Conservation (phyloP, 23 red algal genomes). For the Gracilariopsis chorda region DNA sequence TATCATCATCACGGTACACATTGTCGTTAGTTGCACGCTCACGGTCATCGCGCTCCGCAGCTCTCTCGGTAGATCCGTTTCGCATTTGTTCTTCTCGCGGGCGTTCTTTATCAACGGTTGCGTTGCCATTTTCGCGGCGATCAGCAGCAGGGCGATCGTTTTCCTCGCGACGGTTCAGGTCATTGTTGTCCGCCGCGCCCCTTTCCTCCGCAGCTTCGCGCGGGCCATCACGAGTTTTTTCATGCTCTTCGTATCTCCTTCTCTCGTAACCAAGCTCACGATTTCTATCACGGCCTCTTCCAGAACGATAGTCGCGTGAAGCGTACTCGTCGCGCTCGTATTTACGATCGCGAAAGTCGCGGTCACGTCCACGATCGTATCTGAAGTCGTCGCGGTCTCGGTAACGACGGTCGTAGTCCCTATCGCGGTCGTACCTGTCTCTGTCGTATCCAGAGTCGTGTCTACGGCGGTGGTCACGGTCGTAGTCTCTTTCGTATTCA, state of each 20-base stretch:
- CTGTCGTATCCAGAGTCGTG: constrained; percentile 16
- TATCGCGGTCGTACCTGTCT: constrained; percentile 31
- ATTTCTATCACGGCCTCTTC: constrained; percentile 30
- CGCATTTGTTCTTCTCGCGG: neutral
- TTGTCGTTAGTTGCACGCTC: neutral
- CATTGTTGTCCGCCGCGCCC: neutral
- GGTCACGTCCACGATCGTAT: constrained; percentile 50
- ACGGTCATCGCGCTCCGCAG: neutral
- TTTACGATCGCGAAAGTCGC: constrained; percentile 40
- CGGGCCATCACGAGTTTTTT: constrained; percentile 12
- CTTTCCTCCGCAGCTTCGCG: neutral
- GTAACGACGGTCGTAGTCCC: constrained; percentile 55
- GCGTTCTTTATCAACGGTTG: neutral
- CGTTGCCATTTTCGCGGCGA: constrained; percentile 5
- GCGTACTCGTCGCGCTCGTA: constrained; percentile 7
- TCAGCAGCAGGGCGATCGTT: constrained; percentile 18
- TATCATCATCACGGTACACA: constrained; percentile 6
- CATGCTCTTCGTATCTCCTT: constrained; percentile 28
- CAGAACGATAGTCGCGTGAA: neutral
- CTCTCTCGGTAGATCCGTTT: neutral
- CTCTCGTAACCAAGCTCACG: constrained; percentile 21
- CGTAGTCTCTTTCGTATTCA: constrained; percentile 56
- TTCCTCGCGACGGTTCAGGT: neutral
- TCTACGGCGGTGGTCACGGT: constrained; percentile 35
- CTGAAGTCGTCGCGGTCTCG: constrained; percentile 13